Evolutionary conservation across 352 stramenopile species (phyloP).

Genomic region (Pythium volutum): DNA sequence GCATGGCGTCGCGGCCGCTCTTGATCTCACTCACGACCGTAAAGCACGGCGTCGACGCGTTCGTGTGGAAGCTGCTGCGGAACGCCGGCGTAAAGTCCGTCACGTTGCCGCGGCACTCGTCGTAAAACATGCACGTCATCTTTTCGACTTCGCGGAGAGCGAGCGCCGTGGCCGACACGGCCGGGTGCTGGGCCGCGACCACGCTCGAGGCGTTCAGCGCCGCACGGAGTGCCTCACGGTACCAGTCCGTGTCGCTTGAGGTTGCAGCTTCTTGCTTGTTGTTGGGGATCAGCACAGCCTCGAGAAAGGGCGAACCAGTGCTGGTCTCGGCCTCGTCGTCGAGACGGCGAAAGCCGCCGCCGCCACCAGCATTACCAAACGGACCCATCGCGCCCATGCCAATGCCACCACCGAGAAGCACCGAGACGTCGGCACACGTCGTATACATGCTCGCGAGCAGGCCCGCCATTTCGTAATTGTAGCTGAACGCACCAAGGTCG

Average conservation of each 20-base stretch:
- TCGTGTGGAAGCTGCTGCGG: slow-evolving; percentile 60
- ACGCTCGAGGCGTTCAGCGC: slow-evolving; percentile 25
- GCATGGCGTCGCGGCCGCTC: slow-evolving; percentile 53
- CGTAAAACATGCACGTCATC: slow-evolving; percentile 88
- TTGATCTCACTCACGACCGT: slow-evolving; percentile 48
- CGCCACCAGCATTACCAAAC: neutral
- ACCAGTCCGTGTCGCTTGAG: slow-evolving; percentile 36
- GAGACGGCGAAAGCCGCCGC: slow-evolving; percentile 12
- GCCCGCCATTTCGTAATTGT: slow-evolving; percentile 84
- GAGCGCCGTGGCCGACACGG: slow-evolving; percentile 26
- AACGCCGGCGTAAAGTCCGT: slow-evolving; percentile 62
- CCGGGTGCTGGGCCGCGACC: slow-evolving; percentile 25
- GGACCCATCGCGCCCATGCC: neutral
- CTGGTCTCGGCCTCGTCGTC: slow-evolving; percentile 11
- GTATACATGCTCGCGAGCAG: slow-evolving; percentile 72
- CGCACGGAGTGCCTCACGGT: slow-evolving; percentile 45
- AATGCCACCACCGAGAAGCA: slow-evolving; percentile 31
- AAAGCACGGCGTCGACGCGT: slow-evolving; percentile 55
- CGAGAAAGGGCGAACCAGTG: slow-evolving; percentile 33
- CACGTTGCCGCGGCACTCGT: slow-evolving; percentile 77
- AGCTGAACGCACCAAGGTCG: slow-evolving; percentile 72
- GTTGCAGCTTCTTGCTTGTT: slow-evolving; percentile 31
- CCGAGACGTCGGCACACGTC: slow-evolving; percentile 51
- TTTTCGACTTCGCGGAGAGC: slow-evolving; percentile 78
- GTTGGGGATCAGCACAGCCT: slow-evolving; percentile 63